A percentile compares a stretch with the other conserved stretches of the same genome.
phyloP scores from a whole-genome alignment of 108 stramenopile genomes.

The Mediolabrus comicus region DNA sequence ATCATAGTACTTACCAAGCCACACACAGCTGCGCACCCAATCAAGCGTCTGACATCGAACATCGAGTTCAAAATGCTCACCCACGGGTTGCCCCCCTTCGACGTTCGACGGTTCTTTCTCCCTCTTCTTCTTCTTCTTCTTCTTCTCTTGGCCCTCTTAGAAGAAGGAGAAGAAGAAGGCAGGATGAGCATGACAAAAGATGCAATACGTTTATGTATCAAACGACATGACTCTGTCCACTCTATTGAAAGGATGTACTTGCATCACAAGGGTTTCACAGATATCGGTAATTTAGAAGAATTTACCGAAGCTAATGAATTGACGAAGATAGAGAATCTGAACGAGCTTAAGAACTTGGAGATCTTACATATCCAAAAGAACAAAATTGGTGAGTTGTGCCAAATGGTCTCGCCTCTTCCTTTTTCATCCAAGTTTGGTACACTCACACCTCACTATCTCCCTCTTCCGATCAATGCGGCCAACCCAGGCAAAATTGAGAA shows the following conservation, averaged over 20 bases:
- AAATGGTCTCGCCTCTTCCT: too few species aligned
- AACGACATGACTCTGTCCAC: constrained; percentile 49
- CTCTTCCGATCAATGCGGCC: too few species aligned
- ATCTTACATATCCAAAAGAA: constrained; percentile 19
- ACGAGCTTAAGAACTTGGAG: constrained; percentile 23
- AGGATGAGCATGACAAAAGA: constrained; percentile 9
- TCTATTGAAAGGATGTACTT: constrained; percentile 78
- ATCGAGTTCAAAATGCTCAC: too few species aligned
- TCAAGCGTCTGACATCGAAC: too few species aligned
- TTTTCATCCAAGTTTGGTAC: too few species aligned
- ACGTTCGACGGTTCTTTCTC: too few species aligned
- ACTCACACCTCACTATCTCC: too few species aligned
- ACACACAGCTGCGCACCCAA: too few species aligned
- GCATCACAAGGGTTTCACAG: constrained; percentile 69
- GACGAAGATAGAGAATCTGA: constrained; percentile 40
- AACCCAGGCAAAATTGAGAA: constrained; percentile 38
- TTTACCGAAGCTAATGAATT: constrained; percentile 74
- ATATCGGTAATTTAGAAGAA: constrained; percentile 63
- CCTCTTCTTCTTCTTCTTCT: too few species aligned
- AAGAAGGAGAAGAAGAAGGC: background rate
- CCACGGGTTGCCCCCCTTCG: too few species aligned
- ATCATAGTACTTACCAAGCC: too few species aligned
- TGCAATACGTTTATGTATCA: constrained; percentile 33
- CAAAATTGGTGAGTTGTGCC: constrained; percentile 26
- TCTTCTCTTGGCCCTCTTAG: too few species aligned